Evolutionary conservation across 1,284 basidiomycete species (phyloP).

Genomic region (Ganoderma sp.): DNA sequence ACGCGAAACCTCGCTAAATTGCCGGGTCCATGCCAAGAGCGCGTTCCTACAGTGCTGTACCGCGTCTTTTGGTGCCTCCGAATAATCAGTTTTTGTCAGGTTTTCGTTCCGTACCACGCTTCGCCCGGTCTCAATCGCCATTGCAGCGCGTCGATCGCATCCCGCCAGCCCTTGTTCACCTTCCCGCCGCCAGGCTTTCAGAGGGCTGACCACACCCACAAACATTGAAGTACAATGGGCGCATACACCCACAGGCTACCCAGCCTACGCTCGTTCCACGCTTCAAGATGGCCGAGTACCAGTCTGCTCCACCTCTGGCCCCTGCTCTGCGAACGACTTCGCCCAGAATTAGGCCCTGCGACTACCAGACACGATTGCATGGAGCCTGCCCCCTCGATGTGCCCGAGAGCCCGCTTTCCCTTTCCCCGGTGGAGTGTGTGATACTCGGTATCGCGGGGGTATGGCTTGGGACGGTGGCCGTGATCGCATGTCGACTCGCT

Average conservation of each 20-base stretch:
- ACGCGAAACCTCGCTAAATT: background rate
- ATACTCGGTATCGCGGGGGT: background rate
- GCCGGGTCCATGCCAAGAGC: background rate
- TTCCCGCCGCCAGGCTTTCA: background rate
- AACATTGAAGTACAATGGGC: background rate
- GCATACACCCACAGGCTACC: background rate
- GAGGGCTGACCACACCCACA: background rate
- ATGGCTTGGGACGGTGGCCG: constrained; percentile 1
- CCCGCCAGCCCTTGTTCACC: background rate
- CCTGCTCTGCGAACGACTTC: background rate
- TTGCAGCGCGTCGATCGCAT: background rate
- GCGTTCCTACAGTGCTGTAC: too few relatives aligned
- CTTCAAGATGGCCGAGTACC: constrained; percentile 1
- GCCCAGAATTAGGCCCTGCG: too few relatives aligned
- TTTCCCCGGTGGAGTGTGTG: background rate
- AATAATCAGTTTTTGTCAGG: background rate
- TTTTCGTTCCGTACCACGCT: background rate
- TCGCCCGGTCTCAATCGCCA: background rate
- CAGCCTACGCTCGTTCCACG: background rate
- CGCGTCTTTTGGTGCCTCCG: background rate
- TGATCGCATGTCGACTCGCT: constrained; percentile 5
- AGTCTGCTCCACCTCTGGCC: background rate
- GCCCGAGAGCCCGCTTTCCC: background rate
- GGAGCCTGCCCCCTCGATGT: background rate
- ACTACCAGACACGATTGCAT: background rate